Evolutionary conservation across 352 stramenopile species (phyloP), one percentile per base, ranked within the genome.

Genomic region (Pythium folliculosum): DNA sequence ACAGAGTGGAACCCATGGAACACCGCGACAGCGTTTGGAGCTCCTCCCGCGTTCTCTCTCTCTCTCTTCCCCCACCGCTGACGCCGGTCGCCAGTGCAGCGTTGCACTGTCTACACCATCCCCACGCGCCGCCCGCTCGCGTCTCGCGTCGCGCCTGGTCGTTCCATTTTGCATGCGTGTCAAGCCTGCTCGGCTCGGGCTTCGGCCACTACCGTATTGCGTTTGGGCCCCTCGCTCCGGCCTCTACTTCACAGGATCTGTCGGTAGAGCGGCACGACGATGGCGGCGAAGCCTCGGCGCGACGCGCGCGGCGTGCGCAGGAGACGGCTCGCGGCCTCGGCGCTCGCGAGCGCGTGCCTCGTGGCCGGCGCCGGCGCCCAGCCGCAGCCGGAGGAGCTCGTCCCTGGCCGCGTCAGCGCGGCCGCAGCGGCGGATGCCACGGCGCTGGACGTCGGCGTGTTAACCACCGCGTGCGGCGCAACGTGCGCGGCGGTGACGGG

Each of bases 381-480:
- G 13, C 40, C 13, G 10, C 12, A 48, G 13, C 40, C 13, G 10
- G 16, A 48, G 32, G 43, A 63, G 16, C n/a, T 44, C 40, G 37
- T 5, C 0, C 58, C 58, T 2, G 58, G 58, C 12, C 58, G 58
- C 21, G 47, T 65, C 40, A 32, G n/a, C 23, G 53, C 53, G 21
- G 43, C 27, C 5, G 35, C 22, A 7, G 17, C 43, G 14, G 43
- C 5, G 10, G 43, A 49, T n/a, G 14, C 60, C 22, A 58, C 4
- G 3, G 17, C 40, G 10, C 21, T 69, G 21, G 49, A 60, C 3
- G 14, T 47, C 0, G 30, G 47, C 14, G 47, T 50, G 17, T 32
- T 69, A 7, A 69, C 62, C 17, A 69, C 62, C 16, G 21, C 22
- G 16, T 69, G 62, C 62, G 44, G 62, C 14, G 44, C 30, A 13